phyloP scores from a whole-genome alignment of 768 basidiomycete genomes.

The Phanerodontia chrysosporium region DNA sequence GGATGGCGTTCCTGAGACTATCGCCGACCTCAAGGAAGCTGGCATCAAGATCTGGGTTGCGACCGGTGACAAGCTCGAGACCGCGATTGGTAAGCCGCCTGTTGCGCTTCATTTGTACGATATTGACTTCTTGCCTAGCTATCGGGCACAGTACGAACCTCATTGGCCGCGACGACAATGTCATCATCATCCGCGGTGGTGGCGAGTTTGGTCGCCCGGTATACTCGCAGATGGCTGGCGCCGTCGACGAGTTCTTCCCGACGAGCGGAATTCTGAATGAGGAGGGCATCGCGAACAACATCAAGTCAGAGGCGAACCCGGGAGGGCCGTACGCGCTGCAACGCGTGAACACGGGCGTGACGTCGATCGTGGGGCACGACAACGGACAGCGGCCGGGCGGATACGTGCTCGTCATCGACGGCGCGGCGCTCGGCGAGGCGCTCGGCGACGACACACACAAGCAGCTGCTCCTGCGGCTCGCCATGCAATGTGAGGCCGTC shows the following conservation, averaged over 20 bases:
- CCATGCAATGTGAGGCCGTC: slow-evolving; percentile 88
- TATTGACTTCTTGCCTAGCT: slow-evolving; percentile 39
- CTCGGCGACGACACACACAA: slow-evolving; percentile 71
- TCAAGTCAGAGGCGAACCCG: slow-evolving; percentile 17
- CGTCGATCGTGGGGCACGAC: slow-evolving; percentile 75
- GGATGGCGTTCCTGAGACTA: slow-evolving; percentile 96
- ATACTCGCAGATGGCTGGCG: slow-evolving; percentile 74
- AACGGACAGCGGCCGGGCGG: slow-evolving; percentile 89
- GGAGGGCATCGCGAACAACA: slow-evolving; percentile 27
- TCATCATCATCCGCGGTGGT: slow-evolving; percentile 88
- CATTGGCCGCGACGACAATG: slow-evolving; percentile 83
- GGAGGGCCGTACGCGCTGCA: slow-evolving; percentile 39
- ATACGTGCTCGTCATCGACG: slow-evolving; percentile 91
- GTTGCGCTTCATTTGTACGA: not conserved
- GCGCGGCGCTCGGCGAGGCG: slow-evolving; percentile 71
- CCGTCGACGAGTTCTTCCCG: slow-evolving; percentile 88
- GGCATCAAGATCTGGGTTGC: slow-evolving; percentile 99
- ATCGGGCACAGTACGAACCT: slow-evolving; percentile 98
- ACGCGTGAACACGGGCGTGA: slow-evolving; percentile 65
- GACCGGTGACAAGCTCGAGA: slow-evolving; percentile 97
- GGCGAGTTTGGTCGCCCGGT: slow-evolving; percentile 57
- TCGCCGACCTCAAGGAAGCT: slow-evolving; percentile 90
- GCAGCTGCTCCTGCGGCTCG: slow-evolving; percentile 71
- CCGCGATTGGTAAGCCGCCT: slow-evolving; percentile 72
- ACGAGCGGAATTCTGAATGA: slow-evolving; percentile 60